phyloP scores from a whole-genome alignment of 139 green algal genomes.

The Astrephomene gubernaculifera region DNA sequence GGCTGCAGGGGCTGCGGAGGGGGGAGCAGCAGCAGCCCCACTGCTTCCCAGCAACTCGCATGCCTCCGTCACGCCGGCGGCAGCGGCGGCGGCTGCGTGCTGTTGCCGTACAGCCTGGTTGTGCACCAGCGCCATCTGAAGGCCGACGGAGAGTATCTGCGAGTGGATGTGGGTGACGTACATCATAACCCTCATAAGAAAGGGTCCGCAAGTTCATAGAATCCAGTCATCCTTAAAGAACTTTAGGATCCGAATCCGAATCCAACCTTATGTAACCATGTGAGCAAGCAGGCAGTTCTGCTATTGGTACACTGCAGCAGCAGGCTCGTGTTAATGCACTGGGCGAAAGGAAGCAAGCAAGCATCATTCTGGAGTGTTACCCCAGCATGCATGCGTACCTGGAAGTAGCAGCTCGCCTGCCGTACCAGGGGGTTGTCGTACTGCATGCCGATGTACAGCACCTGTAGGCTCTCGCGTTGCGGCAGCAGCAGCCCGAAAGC shows the following conservation, averaged over 20 bases:
- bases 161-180: too few species aligned
- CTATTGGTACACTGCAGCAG: too few species aligned
- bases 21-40: not conserved
- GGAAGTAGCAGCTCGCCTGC: constrained; percentile 17
- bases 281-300: too few species aligned
- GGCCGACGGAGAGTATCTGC: not conserved
- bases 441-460: constrained; percentile 28
- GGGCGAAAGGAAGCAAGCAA: too few species aligned
- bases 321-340: too few species aligned
- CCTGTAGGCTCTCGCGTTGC: constrained; percentile 21
- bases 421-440: constrained; percentile 31
- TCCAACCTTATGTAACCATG: too few species aligned
- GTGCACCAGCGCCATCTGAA: constrained; percentile 13
- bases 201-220: too few species aligned
- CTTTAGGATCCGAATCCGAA: too few species aligned
- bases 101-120: not conserved
- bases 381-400: not conserved
- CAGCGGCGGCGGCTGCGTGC: not conserved
- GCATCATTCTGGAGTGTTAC: too few species aligned
- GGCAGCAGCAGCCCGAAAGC: constrained; percentile 33
- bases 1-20: not conserved
- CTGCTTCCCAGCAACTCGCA: not conserved
- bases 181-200: too few species aligned
- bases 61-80: not conserved
- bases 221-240: too few species aligned